Percentiles rank a stretch among this genome's conserved stretches.
Evolutionary conservation across 2,329 filamentous ascomycete species (phyloP).

Genomic region (Geoglossum cookeanum): DNA sequence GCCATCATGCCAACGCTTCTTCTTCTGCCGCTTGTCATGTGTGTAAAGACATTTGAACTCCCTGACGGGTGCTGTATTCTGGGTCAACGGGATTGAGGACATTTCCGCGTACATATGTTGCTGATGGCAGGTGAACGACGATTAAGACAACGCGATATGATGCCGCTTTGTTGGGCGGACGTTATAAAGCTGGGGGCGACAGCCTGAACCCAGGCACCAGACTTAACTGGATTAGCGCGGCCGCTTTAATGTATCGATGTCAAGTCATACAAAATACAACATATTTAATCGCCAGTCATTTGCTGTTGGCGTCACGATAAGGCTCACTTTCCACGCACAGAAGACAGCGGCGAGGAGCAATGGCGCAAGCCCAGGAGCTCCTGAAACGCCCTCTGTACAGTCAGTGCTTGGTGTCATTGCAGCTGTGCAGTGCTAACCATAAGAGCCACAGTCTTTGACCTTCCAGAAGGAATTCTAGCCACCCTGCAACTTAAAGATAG

Average conservation of each 20-base stretch:
- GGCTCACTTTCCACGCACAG: background rate
- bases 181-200: conserved; percentile 24
- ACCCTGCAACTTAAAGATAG: conserved; percentile 17
- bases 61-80: conserved; percentile 53
- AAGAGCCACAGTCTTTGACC: conserved; percentile 49
- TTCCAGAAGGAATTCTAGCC: conserved; percentile 33
- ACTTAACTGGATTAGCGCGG: background rate
- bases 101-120: conserved; percentile 2
- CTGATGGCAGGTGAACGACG: background rate
- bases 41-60: conserved; percentile 80
- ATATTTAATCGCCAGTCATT: no score
- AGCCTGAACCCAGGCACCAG: no score
- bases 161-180: background rate
- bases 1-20: conserved; percentile 89
- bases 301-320: background rate
- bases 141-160: background rate
- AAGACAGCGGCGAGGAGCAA: background rate
- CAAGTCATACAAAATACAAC: no score
- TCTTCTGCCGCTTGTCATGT: conserved; percentile 65
- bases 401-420: conserved; percentile 9
- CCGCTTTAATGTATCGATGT: background rate
- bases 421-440: background rate
- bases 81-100: conserved; percentile 26
- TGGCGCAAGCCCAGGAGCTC: conserved; percentile 16
- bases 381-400: conserved; percentile 22